These are phyloP conservation scores for Cyphellophora attinorum DNA, from an alignment of 2,329 filamentous ascomycete species.

Conservation along the genomic window DNA sequence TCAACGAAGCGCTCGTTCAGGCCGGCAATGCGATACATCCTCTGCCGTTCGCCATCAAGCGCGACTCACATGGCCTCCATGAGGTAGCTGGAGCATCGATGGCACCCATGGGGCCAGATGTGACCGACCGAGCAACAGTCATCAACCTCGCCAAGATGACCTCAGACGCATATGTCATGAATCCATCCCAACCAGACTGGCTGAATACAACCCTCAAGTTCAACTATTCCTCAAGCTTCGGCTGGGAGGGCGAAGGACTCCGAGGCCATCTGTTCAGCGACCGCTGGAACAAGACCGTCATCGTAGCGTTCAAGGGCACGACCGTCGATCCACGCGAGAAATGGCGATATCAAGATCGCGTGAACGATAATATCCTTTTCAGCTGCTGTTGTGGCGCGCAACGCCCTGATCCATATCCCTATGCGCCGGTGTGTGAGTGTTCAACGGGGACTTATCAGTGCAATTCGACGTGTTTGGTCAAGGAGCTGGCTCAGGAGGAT, in stretches of 20 bases:
- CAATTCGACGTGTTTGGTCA: constrained; percentile 12
- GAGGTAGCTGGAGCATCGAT: not conserved
- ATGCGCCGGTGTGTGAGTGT: constrained; percentile 13
- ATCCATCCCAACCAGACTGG: constrained; percentile 11
- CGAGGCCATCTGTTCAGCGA: constrained; percentile 15
- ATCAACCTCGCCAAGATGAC: constrained; percentile 16
- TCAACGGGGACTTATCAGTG: constrained; percentile 12
- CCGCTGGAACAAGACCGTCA: constrained; percentile 10
- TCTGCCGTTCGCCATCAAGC: not conserved
- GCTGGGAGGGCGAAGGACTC: constrained; percentile 14
- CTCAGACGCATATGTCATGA: constrained; percentile 12
- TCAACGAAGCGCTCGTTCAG: not conserved
- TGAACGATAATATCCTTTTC: constrained; percentile 17
- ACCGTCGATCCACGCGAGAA: constrained; percentile 9
- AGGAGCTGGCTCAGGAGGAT: constrained; percentile 8
- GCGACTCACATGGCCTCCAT: not conserved
- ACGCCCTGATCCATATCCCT: constrained; percentile 11
- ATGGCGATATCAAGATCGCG: constrained; percentile 6
- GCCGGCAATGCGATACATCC: not conserved
- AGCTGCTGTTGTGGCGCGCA: constrained; percentile 16
- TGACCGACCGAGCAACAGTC: constrained; percentile 17
- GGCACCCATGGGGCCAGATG: constrained; percentile 9
- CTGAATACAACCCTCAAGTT: constrained; percentile 13
- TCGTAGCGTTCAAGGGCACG: constrained; percentile 16
- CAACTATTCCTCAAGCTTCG: constrained; percentile 14